Conservation (phyloP, 345 rosid species). For the Syzygium oleosum region DNA sequence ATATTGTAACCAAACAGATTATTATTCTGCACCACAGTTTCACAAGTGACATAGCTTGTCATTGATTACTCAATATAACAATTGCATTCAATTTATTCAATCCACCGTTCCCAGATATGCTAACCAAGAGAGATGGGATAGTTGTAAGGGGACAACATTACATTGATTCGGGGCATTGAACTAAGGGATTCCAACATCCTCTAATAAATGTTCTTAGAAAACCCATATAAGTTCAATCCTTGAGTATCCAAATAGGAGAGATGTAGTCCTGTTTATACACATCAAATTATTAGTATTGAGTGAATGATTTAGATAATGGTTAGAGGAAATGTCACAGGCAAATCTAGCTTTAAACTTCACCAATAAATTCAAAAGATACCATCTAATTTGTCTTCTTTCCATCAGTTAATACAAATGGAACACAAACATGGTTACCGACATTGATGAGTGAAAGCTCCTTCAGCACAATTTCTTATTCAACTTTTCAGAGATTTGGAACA, state of each 20-base stretch:
- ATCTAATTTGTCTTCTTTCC: neutral
- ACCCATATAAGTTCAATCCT: neutral
- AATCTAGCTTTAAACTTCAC: neutral
- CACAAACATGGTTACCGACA: neutral
- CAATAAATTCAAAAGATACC: neutral
- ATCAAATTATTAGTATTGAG: neutral
- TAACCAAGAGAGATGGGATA: neutral
- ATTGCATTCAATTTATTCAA: neutral
- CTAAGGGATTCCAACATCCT: neutral
- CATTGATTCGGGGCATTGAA: neutral
- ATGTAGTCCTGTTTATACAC: neutral
- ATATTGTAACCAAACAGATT: neutral
- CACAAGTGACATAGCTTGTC: neutral
- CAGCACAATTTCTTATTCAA: neutral
- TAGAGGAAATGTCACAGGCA: neutral
- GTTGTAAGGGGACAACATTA: neutral
- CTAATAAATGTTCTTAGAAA: neutral
- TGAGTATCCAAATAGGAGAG: neutral
- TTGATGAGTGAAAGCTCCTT: neutral
- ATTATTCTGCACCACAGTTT: neutral
- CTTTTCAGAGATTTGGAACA: neutral
- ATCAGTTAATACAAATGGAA: neutral
- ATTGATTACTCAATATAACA: neutral
- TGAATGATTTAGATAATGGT: neutral
- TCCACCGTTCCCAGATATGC: neutral